These are phyloP conservation scores for Ajuga chamaepitys DNA, from an alignment of 257 asterid species.

Conservation along the genomic window DNA sequence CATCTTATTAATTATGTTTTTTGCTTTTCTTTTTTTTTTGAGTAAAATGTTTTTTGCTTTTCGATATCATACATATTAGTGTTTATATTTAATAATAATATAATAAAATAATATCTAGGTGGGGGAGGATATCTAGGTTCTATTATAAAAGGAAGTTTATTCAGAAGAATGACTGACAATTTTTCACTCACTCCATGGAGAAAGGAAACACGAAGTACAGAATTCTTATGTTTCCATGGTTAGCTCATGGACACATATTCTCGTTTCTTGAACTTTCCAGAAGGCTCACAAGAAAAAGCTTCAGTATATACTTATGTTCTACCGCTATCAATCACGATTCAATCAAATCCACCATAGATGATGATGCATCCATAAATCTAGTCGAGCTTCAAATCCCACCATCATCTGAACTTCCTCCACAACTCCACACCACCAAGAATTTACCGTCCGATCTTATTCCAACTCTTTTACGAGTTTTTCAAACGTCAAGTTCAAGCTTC, in stretches of 20 bases:
- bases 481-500: conserved; percentile 10
- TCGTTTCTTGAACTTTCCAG: conserved; percentile 5
- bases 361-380: neutral
- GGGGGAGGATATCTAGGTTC: no score
- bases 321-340: conserved; percentile 2
- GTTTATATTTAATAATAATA: no score
- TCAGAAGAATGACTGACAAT: no score
- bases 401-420: conserved; percentile 10
- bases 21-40: no score
- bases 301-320: neutral
- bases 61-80: no score
- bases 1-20: no score
- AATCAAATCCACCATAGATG: neutral
- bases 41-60: no score
- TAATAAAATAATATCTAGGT: no score
- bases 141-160: no score
- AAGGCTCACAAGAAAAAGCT: neutral
- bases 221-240: conserved; percentile 12
- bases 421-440: conserved; percentile 18
- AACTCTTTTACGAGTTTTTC: conserved; percentile 10
- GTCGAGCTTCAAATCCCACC: conserved; percentile 18
- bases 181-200: neutral
- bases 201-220: neutral
- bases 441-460: conserved; percentile 3
- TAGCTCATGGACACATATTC: neutral